phyloP scores from a whole-genome alignment of 139 green algal genomes.

The Chara braunii region DNA sequence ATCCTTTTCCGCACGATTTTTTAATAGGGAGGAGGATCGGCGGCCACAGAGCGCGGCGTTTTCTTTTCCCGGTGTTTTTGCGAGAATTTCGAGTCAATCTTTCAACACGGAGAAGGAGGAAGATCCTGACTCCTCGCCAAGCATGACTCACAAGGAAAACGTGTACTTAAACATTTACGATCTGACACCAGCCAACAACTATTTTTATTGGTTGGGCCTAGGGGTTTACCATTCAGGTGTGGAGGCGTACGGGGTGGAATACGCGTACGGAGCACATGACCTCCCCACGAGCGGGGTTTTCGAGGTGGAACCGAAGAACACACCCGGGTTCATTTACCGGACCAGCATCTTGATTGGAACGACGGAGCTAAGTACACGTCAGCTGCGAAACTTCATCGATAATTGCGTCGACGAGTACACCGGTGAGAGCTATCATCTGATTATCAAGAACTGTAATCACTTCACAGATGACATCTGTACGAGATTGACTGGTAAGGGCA shows the following conservation, averaged over 20 bases:
- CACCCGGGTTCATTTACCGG: slow-evolving; percentile 55
- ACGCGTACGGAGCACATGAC: slow-evolving; percentile 79
- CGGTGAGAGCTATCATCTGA: slow-evolving; percentile 76
- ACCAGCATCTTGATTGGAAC: slow-evolving; percentile 55
- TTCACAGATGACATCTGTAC: slow-evolving; percentile 66
- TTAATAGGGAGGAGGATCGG: no score
- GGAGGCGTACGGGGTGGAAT: slow-evolving; percentile 76
- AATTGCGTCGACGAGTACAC: slow-evolving; percentile 42
- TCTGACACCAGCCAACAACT: slow-evolving; percentile 25
- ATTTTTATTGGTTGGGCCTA: slow-evolving; percentile 33
- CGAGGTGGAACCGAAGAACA: slow-evolving; percentile 66
- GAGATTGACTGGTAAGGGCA: slow-evolving; percentile 53
- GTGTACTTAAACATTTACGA: slow-evolving; percentile 41
- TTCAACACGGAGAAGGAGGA: no score
- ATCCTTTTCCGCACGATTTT: no score
- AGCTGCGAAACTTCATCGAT: slow-evolving; percentile 38
- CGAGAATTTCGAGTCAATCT: no score
- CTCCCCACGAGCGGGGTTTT: slow-evolving; percentile 81
- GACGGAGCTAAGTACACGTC: slow-evolving; percentile 41
- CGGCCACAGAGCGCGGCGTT: no score
- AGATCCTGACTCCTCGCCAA: no score
- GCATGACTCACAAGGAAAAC: no score
- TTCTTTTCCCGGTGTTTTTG: no score
- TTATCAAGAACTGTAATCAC: slow-evolving; percentile 84
- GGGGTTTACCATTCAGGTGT: slow-evolving; percentile 81